Percentiles rank a stretch among this genome's conserved stretches.
phyloP scores from a whole-genome alignment of 306 rosid genomes.

The Cucurbita ficifolia region DNA sequence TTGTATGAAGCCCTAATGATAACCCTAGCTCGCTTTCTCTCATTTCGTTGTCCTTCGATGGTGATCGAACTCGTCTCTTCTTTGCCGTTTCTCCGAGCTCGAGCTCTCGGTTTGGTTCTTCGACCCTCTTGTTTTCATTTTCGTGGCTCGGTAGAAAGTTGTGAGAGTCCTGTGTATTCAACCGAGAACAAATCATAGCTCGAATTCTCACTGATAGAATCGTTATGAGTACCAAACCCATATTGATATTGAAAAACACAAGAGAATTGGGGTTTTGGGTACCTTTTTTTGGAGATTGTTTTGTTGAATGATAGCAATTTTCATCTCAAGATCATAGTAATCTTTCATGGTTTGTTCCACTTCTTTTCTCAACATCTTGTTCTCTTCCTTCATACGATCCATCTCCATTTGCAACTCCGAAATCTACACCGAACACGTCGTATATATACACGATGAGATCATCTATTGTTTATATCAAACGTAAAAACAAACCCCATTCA shows the following conservation, averaged over 20 bases:
- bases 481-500: no score
- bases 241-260: background rate
- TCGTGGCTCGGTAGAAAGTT: conserved; percentile 38
- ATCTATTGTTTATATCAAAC: no score
- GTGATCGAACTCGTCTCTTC: conserved; percentile 11
- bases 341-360: conserved; percentile 79
- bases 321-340: conserved; percentile 58
- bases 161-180: conserved; percentile 27
- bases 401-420: conserved; percentile 52
- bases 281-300: conserved; percentile 37
- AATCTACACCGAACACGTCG: conserved; percentile 16
- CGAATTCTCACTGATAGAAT: background rate
- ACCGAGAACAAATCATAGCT: background rate
- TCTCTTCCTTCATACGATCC: conserved; percentile 80
- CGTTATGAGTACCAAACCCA: background rate
- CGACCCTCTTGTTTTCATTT: conserved; percentile 17
- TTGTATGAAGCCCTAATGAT: conserved; percentile 45
- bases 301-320: conserved; percentile 43
- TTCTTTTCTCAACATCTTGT: conserved; percentile 47
- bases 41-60: conserved; percentile 12
- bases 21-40: conserved; percentile 43
- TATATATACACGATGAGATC: background rate
- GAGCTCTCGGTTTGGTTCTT: conserved; percentile 4
- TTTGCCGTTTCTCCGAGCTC: conserved; percentile 12
- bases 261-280: background rate